A percentile compares a stretch with the other conserved stretches of the same genome.
Conservation (phyloP, 108 stramenopile species). For the Nitzschia inconspicua region DNA sequence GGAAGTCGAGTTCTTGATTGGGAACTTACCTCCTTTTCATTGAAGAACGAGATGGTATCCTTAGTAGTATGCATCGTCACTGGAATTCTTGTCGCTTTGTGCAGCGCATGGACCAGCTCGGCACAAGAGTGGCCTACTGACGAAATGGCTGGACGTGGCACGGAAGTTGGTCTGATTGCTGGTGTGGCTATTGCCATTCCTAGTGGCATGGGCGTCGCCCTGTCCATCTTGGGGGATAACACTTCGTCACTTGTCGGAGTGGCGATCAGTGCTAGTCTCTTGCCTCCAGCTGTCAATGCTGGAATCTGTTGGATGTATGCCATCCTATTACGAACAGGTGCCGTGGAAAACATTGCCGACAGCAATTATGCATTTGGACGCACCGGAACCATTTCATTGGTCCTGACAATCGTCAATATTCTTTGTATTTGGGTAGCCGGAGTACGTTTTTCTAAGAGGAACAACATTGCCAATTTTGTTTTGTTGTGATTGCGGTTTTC, state of each 20-base stretch:
- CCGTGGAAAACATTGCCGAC: background rate
- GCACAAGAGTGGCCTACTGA: conserved; percentile 65
- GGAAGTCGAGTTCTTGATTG: conserved; percentile 64
- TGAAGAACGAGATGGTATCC: conserved; percentile 56
- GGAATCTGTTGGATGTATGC: conserved; percentile 25
- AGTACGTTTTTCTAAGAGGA: too few relatives aligned
- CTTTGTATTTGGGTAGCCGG: too few relatives aligned
- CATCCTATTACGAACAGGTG: conserved; percentile 8
- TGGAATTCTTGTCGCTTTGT: conserved; percentile 44
- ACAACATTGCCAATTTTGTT: too few relatives aligned
- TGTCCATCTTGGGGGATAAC: conserved; percentile 69
- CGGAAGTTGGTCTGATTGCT: conserved; percentile 29
- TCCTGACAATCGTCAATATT: conserved; percentile 1
- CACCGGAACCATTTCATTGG: background rate
- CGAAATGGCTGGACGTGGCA: conserved; percentile 66
- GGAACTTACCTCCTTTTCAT: conserved; percentile 43
- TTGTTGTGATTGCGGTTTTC: too few relatives aligned
- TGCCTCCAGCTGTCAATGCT: conserved; percentile 83
- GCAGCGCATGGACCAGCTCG: conserved; percentile 23
- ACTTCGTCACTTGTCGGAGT: conserved; percentile 82
- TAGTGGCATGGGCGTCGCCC: conserved; percentile 86
- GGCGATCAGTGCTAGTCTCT: conserved; percentile 82
- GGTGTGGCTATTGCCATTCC: conserved; percentile 81
- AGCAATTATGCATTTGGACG: background rate
- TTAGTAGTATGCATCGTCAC: conserved; percentile 58